Evolutionary conservation across 257 asterid species (phyloP), one percentile per base, ranked within the genome.

Genomic region (Oldenlandia corymbosa): DNA sequence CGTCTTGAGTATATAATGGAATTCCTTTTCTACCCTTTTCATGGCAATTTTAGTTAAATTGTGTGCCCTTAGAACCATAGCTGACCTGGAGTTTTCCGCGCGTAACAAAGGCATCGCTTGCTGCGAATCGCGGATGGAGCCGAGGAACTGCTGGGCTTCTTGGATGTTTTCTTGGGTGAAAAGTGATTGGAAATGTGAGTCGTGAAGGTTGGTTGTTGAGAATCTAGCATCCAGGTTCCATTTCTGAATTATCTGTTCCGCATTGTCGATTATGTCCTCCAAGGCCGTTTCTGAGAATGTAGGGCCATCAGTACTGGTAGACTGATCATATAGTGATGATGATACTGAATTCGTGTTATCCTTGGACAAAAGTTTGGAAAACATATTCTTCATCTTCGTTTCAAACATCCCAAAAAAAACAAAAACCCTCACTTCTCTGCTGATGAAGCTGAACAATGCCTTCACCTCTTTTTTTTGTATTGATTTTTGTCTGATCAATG

Each of bases 11-110:
- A 77, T 78, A 0, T 73, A 49, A 49, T 74, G 66, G 62, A 90
- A 88, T 58, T 90, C 96, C 72, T 81, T 84, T 70, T 90, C 90
- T 43, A 88, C 43, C 31, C 88, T 71, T 20, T 71, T 88, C 82
- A 84, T 81, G 0, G 95, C 96, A 21, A 80, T 73, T 23, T 72
- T 82, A 96, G 88, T 90, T 68, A 88, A 51, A 30, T 58, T 70
- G 71, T 88, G 96, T 54, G 88, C 78, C 52, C 90, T 71, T 56
- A 82, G 24, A 34, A 90, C 81, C 1, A 64, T 64, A 5, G 72
- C 78, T 0, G 90, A 76, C 66, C 54, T 48, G 1, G 96, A 73
- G 30, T 65, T 31, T 12, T 65, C 73, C 47, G 68, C 82, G 11
- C 79, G 63, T 28, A 73, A 76, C 60, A 75, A 71, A 58, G 76